phyloP scores from a whole-genome alignment of 352 stramenopile species.

The Globisporangium polare region DNA sequence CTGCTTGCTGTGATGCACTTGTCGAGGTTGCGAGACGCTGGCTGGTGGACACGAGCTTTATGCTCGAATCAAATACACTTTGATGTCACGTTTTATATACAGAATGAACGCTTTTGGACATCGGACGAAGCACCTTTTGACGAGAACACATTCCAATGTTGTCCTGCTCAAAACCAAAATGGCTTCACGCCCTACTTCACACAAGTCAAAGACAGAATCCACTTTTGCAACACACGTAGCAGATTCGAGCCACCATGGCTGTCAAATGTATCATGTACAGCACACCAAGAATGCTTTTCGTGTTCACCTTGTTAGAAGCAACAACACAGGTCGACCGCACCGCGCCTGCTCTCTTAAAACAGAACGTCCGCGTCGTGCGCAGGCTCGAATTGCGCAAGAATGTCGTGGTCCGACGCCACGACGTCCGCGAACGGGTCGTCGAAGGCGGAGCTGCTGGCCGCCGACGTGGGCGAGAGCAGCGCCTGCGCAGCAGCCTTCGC shows the following conservation, averaged over 20 bases:
- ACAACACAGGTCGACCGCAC: background rate
- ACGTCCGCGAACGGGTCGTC: conserved; percentile 74
- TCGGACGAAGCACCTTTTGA: background rate
- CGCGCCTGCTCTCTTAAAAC: conserved; percentile 41
- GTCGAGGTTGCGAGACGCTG: background rate
- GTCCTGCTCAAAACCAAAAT: no score
- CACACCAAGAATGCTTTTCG: background rate
- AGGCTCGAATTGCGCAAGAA: conserved; percentile 77
- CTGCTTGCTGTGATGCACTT: background rate
- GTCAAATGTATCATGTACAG: background rate
- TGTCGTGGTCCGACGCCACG: conserved; percentile 67
- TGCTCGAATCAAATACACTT: background rate
- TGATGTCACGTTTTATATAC: background rate
- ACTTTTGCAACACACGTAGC: background rate
- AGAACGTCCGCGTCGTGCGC: conserved; percentile 74
- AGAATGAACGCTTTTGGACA: background rate
- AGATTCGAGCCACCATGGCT: background rate
- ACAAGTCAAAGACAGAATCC: background rate
- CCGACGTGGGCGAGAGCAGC: conserved; percentile 14
- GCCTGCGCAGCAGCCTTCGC: conserved; percentile 15
- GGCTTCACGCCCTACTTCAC: background rate
- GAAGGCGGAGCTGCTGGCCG: conserved; percentile 22
- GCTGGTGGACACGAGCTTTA: background rate
- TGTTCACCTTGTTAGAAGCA: conserved; percentile 20
- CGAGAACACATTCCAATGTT: background rate